These are phyloP conservation scores for Penicillium desertorum DNA, from an alignment of 495 filamentous ascomycete genomes.

Conservation along the genomic window DNA sequence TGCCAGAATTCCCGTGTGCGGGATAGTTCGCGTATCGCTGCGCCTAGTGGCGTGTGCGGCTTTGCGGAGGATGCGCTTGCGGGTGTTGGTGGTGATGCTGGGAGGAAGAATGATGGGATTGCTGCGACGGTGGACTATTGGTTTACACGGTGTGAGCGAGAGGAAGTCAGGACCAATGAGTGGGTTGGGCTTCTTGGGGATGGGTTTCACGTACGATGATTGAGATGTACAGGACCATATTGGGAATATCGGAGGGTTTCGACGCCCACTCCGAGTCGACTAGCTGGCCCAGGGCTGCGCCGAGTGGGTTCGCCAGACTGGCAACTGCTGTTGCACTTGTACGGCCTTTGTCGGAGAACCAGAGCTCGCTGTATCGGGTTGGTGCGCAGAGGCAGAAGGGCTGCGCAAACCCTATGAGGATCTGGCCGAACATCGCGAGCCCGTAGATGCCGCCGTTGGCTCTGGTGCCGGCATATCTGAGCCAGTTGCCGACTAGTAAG, in stretches of 20 bases:
- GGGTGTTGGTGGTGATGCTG: conserved; percentile 73
- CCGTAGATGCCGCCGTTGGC: conserved; percentile 63
- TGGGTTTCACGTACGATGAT: conserved; percentile 64
- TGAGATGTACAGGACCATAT: conserved; percentile 82
- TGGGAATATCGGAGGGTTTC: conserved; percentile 61
- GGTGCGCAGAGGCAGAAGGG: conserved; percentile 91
- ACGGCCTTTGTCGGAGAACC: conserved; percentile 84
- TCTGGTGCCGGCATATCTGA: conserved; percentile 80
- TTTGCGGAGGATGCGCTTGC: conserved; percentile 52
- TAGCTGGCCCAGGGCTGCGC: conserved; percentile 84
- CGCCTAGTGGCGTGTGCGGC: conserved; percentile 50
- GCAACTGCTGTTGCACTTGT: conserved; percentile 85
- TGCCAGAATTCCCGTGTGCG: conserved; percentile 71
- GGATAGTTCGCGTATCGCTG: conserved; percentile 47
- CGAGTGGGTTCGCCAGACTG: conserved; percentile 82
- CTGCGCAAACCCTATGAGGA: conserved; percentile 84
- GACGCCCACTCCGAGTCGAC: conserved; percentile 75
- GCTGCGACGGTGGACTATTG: conserved; percentile 64
- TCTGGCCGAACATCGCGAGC: conserved; percentile 90
- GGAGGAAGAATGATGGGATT: conserved; percentile 84
- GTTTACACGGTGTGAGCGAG: neutral
- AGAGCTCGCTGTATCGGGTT: conserved; percentile 87
- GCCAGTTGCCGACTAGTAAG: conserved; percentile 83
- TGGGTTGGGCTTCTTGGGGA: conserved; percentile 6
- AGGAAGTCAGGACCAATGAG: neutral